These are phyloP conservation scores for Psilocybe sp. DNA, from an alignment of 768 basidiomycete species.

Conservation along the genomic window DNA sequence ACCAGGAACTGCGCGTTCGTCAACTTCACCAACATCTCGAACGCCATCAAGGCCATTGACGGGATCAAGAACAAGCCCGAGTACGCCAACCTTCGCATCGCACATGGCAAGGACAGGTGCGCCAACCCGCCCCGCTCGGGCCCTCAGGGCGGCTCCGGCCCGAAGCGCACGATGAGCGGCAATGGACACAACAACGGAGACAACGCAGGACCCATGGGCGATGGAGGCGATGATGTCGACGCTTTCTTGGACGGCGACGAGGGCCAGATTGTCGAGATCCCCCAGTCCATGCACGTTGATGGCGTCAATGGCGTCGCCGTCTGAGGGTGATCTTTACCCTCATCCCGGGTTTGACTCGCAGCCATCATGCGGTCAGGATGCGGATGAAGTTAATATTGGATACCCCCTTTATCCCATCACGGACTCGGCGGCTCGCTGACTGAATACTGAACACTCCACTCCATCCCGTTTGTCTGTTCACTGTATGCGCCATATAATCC, in stretches of 20 bases:
- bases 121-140: slow-evolving; percentile 89
- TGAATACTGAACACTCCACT: not conserved
- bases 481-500: not conserved
- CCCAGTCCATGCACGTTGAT: slow-evolving; percentile 39
- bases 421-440: not conserved
- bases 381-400: slow-evolving; percentile 20
- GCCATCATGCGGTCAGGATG: not conserved
- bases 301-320: slow-evolving; percentile 28
- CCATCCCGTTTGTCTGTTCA: slow-evolving; percentile 7
- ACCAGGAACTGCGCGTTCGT: slow-evolving; percentile 90
- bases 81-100: slow-evolving; percentile 84
- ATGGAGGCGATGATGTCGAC: slow-evolving; percentile 32
- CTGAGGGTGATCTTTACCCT: slow-evolving; percentile 11
- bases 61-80: slow-evolving; percentile 90
- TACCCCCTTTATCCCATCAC: slow-evolving; percentile 25
- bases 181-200: slow-evolving; percentile 29
- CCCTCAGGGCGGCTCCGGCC: slow-evolving; percentile 63
- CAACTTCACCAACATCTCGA: slow-evolving; percentile 93
- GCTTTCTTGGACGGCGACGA: slow-evolving; percentile 25
- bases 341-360: slow-evolving; percentile 4
- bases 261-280: slow-evolving; percentile 19
- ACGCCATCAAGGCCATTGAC: slow-evolving; percentile 98
- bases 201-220: slow-evolving; percentile 34
- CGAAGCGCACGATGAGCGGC: slow-evolving; percentile 43
- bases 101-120: slow-evolving; percentile 94